phyloP scores from a whole-genome alignment of 2,329 filamentous ascomycete species.

The Alternaria rosae region DNA sequence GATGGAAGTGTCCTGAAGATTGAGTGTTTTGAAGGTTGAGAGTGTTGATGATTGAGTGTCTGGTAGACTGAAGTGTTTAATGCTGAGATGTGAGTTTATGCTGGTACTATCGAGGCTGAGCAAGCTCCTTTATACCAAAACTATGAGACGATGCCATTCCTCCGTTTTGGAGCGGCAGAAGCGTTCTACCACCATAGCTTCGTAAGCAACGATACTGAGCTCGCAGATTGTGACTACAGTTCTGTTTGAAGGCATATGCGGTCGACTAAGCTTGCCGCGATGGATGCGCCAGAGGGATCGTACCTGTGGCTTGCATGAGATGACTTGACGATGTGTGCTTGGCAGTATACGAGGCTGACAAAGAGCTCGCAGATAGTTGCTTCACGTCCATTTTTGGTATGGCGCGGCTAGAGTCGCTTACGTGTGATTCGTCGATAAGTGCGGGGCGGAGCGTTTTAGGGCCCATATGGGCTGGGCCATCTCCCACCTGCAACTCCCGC shows the following conservation, averaged over 20 bases:
- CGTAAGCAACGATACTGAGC: not conserved
- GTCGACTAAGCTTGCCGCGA: not conserved
- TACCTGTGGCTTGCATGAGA: not conserved
- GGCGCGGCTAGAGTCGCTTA: not conserved
- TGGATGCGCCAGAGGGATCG: not conserved
- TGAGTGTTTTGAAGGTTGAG: not conserved
- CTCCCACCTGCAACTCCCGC: not conserved
- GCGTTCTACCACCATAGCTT: not conserved
- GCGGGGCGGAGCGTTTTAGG: not conserved
- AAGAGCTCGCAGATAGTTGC: slow-evolving; percentile 14
- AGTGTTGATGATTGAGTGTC: not conserved
- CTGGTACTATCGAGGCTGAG: not conserved
- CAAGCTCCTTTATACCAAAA: not conserved
- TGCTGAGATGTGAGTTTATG: not conserved
- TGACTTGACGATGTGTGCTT: not conserved
- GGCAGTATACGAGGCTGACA: not conserved
- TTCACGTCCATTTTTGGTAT: slow-evolving; percentile 1
- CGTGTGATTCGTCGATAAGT: not conserved
- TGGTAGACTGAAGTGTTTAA: not conserved
- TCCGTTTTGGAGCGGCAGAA: not conserved
- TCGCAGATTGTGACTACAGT: not conserved
- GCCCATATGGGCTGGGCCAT: not conserved
- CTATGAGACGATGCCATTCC: not conserved
- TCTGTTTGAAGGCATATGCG: not conserved
- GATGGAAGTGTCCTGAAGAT: not conserved